Percentiles rank a stretch among this genome's conserved stretches.
Conservation (phyloP, 2,329 filamentous ascomycete genomes). For the Epichloe amarillans region DNA sequence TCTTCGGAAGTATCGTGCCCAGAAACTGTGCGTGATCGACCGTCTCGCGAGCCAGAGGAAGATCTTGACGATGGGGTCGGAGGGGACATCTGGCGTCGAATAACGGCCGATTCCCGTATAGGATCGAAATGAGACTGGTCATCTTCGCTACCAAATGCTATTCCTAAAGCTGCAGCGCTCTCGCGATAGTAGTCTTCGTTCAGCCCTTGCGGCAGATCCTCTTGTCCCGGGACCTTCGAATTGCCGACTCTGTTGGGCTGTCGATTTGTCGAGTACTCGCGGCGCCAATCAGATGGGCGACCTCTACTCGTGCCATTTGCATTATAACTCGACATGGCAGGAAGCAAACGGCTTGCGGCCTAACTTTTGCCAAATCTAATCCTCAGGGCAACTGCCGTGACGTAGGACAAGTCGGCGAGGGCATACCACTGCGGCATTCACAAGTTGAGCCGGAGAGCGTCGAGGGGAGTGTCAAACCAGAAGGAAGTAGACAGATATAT, state of each 20-base stretch:
- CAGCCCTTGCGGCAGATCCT: neutral
- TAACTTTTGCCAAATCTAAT: neutral
- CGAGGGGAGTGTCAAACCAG: neutral
- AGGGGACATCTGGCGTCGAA: neutral
- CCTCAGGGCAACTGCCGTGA: neutral
- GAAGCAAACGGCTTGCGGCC: neutral
- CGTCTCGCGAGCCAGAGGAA: slow-evolving; percentile 14
- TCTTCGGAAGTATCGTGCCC: slow-evolving; percentile 6
- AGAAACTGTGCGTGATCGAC: slow-evolving; percentile 5
- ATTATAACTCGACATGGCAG: neutral
- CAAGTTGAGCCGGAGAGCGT: too few species aligned
- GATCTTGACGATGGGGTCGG: slow-evolving; percentile 10
- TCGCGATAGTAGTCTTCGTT: slow-evolving; percentile 4
- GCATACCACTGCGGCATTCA: too few species aligned
- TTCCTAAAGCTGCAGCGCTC: slow-evolving; percentile 2
- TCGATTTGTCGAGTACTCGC: neutral
- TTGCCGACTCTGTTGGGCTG: neutral
- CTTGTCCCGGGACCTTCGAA: slow-evolving; percentile 1
- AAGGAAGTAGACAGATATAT: neutral
- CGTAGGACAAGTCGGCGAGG: neutral
- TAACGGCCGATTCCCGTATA: neutral
- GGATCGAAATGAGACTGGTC: neutral
- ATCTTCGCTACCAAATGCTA: neutral
- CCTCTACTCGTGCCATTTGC: neutral
- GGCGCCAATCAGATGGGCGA: neutral